Evolutionary conservation across 2,329 filamentous ascomycete genomes (phyloP).

Genomic region (Clathrospora elynae): DNA sequence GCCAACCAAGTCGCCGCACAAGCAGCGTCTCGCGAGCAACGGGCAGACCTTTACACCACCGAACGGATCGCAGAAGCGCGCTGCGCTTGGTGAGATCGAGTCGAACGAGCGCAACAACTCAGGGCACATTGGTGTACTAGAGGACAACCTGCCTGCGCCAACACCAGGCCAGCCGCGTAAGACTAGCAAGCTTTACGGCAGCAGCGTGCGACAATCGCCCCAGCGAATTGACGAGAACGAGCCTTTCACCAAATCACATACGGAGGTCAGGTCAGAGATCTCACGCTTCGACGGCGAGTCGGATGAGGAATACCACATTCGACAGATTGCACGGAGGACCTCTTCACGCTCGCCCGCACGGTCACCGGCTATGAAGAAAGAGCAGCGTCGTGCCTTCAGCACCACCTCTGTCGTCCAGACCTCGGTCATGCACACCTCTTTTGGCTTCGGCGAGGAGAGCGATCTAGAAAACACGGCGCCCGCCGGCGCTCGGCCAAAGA

Average conservation of each 20-base stretch:
- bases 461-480: conserved; percentile 54
- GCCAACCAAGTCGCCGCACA: conserved; percentile 59
- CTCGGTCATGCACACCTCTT: conserved; percentile 43
- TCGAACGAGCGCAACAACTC: conserved; percentile 66
- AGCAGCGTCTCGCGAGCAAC: conserved; percentile 62
- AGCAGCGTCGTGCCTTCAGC: conserved; percentile 72
- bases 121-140: conserved; percentile 66
- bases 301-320: conserved; percentile 81
- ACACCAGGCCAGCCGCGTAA: conserved; percentile 96
- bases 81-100: conserved; percentile 92
- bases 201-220: conserved; percentile 40
- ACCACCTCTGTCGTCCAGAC: conserved; percentile 65
- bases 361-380: conserved; percentile 63
- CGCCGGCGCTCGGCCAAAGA: conserved; percentile 49
- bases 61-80: conserved; percentile 75
- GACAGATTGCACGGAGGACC: conserved; percentile 65
- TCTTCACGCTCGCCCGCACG: conserved; percentile 65
- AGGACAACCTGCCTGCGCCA: conserved; percentile 91
- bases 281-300: conserved; percentile 68
- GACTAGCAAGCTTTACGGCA: conserved; percentile 77
- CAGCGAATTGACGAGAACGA: conserved; percentile 55
- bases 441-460: conserved; percentile 49
- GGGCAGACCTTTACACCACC: conserved; percentile 82
- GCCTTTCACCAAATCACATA: conserved; percentile 58
- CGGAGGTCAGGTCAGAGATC: conserved; percentile 63